Percentiles rank a stretch among this genome's conserved stretches.
phyloP scores from a whole-genome alignment of 2,329 filamentous ascomycete species.

The Trichoderma aggressivum region DNA sequence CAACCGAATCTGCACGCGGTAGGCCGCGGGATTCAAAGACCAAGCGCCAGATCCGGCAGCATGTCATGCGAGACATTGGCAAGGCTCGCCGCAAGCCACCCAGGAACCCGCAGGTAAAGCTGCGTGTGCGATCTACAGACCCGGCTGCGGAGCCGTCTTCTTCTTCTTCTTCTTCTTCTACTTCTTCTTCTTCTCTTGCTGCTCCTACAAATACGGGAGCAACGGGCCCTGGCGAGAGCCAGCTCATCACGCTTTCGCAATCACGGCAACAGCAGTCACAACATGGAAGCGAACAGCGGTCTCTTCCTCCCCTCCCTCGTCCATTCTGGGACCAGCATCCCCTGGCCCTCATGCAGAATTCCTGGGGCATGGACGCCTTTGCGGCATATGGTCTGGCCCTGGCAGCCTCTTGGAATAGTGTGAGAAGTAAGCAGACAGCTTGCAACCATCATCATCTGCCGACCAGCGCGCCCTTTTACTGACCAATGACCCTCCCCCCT shows the following conservation, averaged over 20 bases:
- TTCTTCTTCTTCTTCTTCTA: background rate
- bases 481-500: background rate
- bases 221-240: background rate
- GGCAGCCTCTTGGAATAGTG: background rate
- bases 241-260: background rate
- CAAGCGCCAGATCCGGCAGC: slow-evolving; percentile 11
- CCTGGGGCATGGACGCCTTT: slow-evolving; percentile 16
- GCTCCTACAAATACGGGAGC: background rate
- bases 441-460: background rate
- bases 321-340: slow-evolving; percentile 16
- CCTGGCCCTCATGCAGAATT: background rate
- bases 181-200: background rate
- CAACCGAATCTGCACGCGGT: background rate
- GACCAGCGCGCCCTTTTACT: background rate
- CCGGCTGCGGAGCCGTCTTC: background rate
- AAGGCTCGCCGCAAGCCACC: slow-evolving; percentile 16
- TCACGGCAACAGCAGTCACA: background rate
- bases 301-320: background rate
- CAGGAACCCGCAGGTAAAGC: slow-evolving; percentile 11
- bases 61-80: slow-evolving; percentile 18
- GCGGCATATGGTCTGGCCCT: slow-evolving; percentile 7
- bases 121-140: background rate
- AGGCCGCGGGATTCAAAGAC: slow-evolving; percentile 2
- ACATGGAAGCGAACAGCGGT: too few species aligned
- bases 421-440: background rate